Conservation (phyloP, 495 filamentous ascomycete species). For the Jackrogersella multiformis region DNA sequence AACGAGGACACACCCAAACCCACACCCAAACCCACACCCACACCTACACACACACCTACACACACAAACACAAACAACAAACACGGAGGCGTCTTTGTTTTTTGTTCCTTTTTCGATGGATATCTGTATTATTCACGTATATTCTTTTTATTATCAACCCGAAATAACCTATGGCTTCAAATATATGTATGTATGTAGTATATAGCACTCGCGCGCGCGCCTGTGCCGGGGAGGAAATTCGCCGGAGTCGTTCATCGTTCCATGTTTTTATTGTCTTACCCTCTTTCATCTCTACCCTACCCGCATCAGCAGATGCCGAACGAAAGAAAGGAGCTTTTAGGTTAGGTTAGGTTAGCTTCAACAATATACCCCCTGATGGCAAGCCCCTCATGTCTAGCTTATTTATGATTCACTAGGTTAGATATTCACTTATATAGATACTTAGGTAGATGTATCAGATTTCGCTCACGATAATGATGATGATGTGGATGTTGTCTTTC, state of each 20-base stretch:
- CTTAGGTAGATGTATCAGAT: too few species aligned
- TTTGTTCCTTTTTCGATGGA: not conserved
- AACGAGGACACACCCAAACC: too few species aligned
- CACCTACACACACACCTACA: not conserved
- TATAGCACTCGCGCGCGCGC: too few species aligned
- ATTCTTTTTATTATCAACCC: not conserved
- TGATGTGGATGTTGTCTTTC: constrained; percentile 20
- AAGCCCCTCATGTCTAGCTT: not conserved
- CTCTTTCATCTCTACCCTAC: not conserved
- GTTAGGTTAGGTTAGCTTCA: not conserved
- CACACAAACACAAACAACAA: not conserved
- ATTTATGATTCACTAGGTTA: too few species aligned
- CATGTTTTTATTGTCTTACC: not conserved
- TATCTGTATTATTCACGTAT: constrained; percentile 27
- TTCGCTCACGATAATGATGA: too few species aligned
- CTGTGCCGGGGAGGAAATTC: not conserved
- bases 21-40: not conserved
- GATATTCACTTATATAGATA: too few species aligned
- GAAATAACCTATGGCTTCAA: too few species aligned
- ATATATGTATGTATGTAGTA: constrained; percentile 28
- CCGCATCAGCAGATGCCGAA: too few species aligned
- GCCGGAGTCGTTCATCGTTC: not conserved
- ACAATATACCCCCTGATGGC: constrained; percentile 21
- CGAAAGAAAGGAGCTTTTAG: constrained; percentile 5
- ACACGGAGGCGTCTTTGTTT: constrained; percentile 8